Conservation (phyloP, 139 green algal genomes). For the Chlamydomonas sphaeroides region DNA sequence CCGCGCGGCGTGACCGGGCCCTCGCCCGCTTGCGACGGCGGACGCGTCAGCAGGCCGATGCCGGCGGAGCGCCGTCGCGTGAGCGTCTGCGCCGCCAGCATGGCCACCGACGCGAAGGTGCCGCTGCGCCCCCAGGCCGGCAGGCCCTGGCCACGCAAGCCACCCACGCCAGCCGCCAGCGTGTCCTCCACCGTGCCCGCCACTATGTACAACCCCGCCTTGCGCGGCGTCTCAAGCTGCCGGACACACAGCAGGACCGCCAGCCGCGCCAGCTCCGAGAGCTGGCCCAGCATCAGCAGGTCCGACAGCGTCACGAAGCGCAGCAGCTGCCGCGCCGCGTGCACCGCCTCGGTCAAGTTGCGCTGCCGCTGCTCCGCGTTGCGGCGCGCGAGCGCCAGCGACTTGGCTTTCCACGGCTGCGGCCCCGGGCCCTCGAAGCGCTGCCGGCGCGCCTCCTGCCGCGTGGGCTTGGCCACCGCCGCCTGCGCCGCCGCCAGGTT, state of each 20-base stretch:
- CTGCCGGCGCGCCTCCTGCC: slow-evolving; percentile 38
- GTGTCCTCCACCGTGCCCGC: slow-evolving; percentile 15
- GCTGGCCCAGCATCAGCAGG: slow-evolving; percentile 45
- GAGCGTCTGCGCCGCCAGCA: not conserved
- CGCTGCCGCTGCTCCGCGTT: slow-evolving; percentile 9
- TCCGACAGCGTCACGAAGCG: slow-evolving; percentile 49
- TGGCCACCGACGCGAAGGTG: not conserved
- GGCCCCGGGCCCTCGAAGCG: slow-evolving; percentile 32
- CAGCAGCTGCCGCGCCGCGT: slow-evolving; percentile 26
- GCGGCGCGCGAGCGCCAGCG: not conserved
- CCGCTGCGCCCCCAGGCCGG: slow-evolving; percentile 2
- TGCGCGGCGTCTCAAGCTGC: slow-evolving; percentile 39
- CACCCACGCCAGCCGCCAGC: not conserved
- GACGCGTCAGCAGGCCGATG: not conserved
- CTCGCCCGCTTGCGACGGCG: not conserved
- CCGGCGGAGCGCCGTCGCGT: not conserved
- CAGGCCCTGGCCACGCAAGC: not conserved
- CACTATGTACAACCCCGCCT: slow-evolving; percentile 35
- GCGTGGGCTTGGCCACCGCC: slow-evolving; percentile 42
- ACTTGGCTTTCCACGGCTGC: slow-evolving; percentile 37
- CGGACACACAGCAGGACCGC: slow-evolving; percentile 34
- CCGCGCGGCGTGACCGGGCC: no score
- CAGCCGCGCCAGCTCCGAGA: slow-evolving; percentile 45
- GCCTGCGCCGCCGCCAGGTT: slow-evolving; percentile 37
- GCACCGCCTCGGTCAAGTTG: slow-evolving; percentile 24